Evolutionary conservation across 1,284 basidiomycete species (phyloP), one percentile per base, ranked within the genome.

Genomic region (Apiotrichum porosum): DNA sequence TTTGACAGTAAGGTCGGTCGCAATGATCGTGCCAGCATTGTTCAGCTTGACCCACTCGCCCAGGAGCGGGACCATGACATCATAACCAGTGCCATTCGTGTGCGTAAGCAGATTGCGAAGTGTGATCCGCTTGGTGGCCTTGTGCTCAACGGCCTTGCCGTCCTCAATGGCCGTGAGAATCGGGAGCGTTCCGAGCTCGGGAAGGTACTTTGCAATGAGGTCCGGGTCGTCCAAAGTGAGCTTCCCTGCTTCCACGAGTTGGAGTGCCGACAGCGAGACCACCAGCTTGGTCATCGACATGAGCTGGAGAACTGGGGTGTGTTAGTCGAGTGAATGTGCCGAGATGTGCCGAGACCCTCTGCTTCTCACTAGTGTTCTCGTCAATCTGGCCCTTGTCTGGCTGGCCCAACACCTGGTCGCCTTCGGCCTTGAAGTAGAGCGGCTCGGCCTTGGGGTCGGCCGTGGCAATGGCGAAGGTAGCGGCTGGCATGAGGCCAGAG

Each of bases 281-380:
- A 68, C 58, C 3, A 69, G 54, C 52, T 69, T 71, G 38, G 63
- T 62, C 53, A 60, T 61, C 2, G 65, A 68, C 48, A 65, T 66
- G 18, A 66, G 44, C 51, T 68, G 61, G 4, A 63, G 47, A 2
- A 49, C 66, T 66, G 44, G 2, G 18, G 9, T 14, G 17, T 3
- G 9, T 18, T 34, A 9, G 3, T 14, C 21, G 6, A 9, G n/a
- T n/a, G n/a, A n/a, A n/a, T n/a, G n/a, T 9, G 17, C 15, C 14
- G 22, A 13, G 37, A 15, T 17, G 22, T 15, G 5, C 22, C 14
- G 13, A 10, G n/a, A 2, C 31, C 12, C 30, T 4, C 19, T 8
- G 30, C 9, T n/a, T 49, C 62, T 45, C 49, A 69, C 67, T 46
- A 10, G 66, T 68, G 39, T 65, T 51, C 33, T 52, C 47, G 38